phyloP scores from a whole-genome alignment of 1,284 basidiomycete species.

The Sanghuangporus weigelae region DNA sequence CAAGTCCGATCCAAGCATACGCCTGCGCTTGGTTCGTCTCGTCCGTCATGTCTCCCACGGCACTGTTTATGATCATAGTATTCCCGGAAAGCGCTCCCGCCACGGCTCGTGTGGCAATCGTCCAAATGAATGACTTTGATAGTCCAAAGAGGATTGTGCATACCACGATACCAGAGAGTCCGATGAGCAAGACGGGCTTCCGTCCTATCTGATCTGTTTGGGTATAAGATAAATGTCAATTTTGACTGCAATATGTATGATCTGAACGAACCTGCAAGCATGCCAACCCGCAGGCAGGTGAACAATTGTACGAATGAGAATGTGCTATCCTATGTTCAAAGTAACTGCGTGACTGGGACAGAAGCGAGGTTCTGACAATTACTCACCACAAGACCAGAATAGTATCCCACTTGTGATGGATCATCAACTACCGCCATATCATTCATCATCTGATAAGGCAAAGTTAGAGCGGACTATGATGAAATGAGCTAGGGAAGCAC shows the following conservation, averaged over 20 bases:
- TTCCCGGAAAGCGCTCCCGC: constrained; percentile 25
- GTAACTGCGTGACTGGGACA: not conserved
- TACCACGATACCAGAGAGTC: constrained; percentile 24
- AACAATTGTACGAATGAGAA: constrained; percentile 25
- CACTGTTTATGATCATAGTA: constrained; percentile 20
- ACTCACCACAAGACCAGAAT: constrained; percentile 25
- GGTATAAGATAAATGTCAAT: not conserved
- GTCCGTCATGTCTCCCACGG: constrained; percentile 23
- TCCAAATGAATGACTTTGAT: constrained; percentile 21
- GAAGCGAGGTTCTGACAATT: not conserved
- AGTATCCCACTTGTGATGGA: constrained; percentile 24
- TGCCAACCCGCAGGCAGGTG: constrained; percentile 23
- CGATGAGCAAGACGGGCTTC: constrained; percentile 27
- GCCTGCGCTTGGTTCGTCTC: constrained; percentile 24
- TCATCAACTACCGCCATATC: constrained; percentile 22
- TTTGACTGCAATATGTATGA: not conserved
- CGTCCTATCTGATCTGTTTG: constrained; percentile 25
- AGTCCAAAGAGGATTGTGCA: constrained; percentile 25
- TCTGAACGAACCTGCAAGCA: constrained; percentile 20
- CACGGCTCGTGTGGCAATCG: constrained; percentile 22
- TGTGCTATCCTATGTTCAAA: constrained; percentile 20
- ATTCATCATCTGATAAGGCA: constrained; percentile 21
- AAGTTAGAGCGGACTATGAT: not conserved
- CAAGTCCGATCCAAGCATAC: constrained; percentile 22
- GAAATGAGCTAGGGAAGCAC: not conserved